These are phyloP conservation scores for Exophiala sp. DNA, from an alignment of 2,329 filamentous ascomycete genomes.

Conservation along the genomic window DNA sequence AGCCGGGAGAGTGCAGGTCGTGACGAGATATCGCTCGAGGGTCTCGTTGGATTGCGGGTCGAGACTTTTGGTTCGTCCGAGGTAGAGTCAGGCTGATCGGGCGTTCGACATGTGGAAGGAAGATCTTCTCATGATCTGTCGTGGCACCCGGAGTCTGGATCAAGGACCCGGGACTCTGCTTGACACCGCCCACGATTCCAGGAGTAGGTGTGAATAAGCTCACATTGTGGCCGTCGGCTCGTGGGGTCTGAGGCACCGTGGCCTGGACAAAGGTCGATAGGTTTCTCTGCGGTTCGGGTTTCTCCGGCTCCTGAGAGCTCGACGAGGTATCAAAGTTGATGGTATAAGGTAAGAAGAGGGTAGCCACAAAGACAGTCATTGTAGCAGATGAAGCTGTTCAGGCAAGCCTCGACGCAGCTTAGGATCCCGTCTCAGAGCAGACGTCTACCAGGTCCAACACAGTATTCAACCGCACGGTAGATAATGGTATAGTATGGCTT, in stretches of 20 bases:
- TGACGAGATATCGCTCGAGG: constrained; percentile 57
- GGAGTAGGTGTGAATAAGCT: constrained; percentile 19
- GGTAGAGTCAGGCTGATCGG: constrained; percentile 21
- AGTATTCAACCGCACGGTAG: too few relatives aligned
- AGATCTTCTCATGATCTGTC: constrained; percentile 40
- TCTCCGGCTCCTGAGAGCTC: constrained; percentile 7
- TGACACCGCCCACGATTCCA: neutral
- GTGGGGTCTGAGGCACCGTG: constrained; percentile 1
- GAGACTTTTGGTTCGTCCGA: constrained; percentile 44
- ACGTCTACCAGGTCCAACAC: neutral
- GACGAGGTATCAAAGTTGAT: constrained; percentile 67
- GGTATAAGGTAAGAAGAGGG: constrained; percentile 81
- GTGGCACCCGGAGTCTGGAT: constrained; percentile 39
- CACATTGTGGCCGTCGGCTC: constrained; percentile 6
- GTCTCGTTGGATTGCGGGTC: constrained; percentile 33
- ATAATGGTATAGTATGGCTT: too few relatives aligned
- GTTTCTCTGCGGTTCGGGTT: neutral
- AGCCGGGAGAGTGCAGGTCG: constrained; percentile 69
- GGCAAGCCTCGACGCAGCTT: neutral
- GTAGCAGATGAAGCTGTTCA: neutral
- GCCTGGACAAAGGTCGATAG: neutral
- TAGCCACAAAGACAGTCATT: constrained; percentile 58
- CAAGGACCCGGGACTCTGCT: constrained; percentile 14
- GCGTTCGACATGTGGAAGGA: constrained; percentile 28
- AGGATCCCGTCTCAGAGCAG: neutral